Percentiles rank a stretch among this genome's conserved stretches.
These are phyloP conservation scores for Amanita brunnescens DNA, from an alignment of 768 basidiomycete species.

Conservation along the genomic window DNA sequence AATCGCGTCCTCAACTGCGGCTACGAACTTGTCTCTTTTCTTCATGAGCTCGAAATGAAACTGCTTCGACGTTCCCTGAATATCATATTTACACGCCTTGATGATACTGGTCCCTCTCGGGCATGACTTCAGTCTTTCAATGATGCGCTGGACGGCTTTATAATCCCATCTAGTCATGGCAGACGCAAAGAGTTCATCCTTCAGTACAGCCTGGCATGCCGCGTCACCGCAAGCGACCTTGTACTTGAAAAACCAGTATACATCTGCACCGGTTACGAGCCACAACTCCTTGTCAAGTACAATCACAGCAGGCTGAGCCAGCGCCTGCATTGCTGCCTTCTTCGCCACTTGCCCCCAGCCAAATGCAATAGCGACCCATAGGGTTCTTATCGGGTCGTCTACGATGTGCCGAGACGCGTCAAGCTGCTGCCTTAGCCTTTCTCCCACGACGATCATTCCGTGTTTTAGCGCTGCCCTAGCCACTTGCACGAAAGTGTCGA, in stretches of 20 bases:
- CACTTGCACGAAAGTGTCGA: background rate
- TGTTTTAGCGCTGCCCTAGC: constrained; percentile 1
- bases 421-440: background rate
- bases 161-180: too few relatives aligned
- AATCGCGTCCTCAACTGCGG: background rate
- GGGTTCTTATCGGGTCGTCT: background rate
- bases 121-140: too few relatives aligned
- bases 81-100: too few relatives aligned
- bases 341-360: background rate
- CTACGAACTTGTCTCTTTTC: background rate
- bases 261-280: background rate
- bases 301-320: background rate
- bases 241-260: background rate
- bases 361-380: background rate
- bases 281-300: background rate
- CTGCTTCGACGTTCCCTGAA: too few relatives aligned
- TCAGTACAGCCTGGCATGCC: background rate
- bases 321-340: background rate
- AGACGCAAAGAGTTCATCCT: too few relatives aligned
- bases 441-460: background rate
- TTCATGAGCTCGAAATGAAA: background rate
- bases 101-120: too few relatives aligned
- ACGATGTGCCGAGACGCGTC: background rate
- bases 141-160: too few relatives aligned
- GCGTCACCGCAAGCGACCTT: background rate